These are phyloP conservation scores for Gymnopilus dilepis DNA, from an alignment of 768 basidiomycete genomes.

Conservation along the genomic window DNA sequence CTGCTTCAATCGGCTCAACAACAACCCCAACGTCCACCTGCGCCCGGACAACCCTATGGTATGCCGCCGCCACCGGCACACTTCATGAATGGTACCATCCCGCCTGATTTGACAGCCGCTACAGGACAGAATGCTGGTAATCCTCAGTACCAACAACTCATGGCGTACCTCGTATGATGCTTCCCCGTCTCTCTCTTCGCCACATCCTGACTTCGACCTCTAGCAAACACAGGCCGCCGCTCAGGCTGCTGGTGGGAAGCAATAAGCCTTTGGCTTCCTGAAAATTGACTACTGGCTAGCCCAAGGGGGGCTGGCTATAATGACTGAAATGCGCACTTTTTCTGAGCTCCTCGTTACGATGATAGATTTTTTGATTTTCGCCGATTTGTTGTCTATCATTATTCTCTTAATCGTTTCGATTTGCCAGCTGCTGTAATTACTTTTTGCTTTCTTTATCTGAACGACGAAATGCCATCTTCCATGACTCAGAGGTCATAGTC, in stretches of 20 bases:
- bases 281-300: not conserved
- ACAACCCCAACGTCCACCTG: conserved; percentile 41
- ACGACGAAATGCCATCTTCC: not conserved
- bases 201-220: not conserved
- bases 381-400: conserved; percentile 29
- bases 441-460: conserved; percentile 6
- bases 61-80: conserved; percentile 43
- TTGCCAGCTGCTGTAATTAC: conserved; percentile 15
- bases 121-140: conserved; percentile 45
- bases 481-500: not conserved
- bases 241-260: conserved; percentile 26
- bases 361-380: not conserved
- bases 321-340: not conserved
- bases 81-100: conserved; percentile 44
- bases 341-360: not conserved
- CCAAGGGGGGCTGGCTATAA: not conserved
- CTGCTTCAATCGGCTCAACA: conserved; percentile 64
- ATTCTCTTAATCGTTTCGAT: conserved; percentile 24
- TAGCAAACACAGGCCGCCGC: conserved; percentile 42
- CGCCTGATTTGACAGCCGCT: conserved; percentile 41
- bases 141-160: conserved; percentile 66
- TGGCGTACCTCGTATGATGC: conserved; percentile 68
- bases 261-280: conserved; percentile 8
- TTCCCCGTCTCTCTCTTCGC: not conserved
- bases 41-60: conserved; percentile 37